Conservation (phyloP, 208 protist genomes). For the Endotrypanum monterogeii region DNA sequence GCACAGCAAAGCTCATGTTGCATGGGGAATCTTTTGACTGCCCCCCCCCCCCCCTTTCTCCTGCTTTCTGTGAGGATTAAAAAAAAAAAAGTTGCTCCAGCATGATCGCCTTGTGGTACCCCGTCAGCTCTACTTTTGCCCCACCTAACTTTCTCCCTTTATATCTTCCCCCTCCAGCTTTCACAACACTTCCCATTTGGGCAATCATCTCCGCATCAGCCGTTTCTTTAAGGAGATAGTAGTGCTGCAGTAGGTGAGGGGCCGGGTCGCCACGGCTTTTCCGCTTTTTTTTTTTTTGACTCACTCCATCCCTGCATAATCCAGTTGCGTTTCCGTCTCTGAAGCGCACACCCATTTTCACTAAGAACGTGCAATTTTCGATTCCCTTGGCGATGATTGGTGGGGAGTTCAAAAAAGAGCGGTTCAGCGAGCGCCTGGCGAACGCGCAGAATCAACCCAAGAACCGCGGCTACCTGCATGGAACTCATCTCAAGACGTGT, state of each 20-base stretch:
- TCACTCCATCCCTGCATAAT: neutral
- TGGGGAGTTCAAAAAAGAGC: slow-evolving; percentile 89
- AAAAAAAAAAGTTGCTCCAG: too few species aligned
- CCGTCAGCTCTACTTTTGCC: neutral
- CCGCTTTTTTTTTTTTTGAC: neutral
- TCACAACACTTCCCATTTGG: neutral
- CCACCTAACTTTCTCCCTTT: neutral
- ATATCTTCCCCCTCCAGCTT: neutral
- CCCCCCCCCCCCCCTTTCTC: neutral
- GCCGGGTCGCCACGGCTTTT: neutral
- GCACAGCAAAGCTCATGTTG: neutral
- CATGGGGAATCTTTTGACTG: slow-evolving; percentile 13
- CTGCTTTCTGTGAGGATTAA: too few species aligned
- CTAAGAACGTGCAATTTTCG: neutral
- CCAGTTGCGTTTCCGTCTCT: neutral
- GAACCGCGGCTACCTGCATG: slow-evolving; percentile 86
- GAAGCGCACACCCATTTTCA: neutral
- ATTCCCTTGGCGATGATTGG: slow-evolving; percentile 66
- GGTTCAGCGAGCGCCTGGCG: slow-evolving; percentile 81
- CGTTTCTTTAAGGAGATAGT: neutral
- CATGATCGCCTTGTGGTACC: neutral
- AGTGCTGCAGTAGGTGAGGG: neutral
- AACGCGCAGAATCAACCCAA: slow-evolving; percentile 81
- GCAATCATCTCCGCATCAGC: too few species aligned
- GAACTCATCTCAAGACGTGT: slow-evolving; percentile 69